phyloP scores from a whole-genome alignment of 345 rosid genomes.

The Dimocarpus longan region DNA sequence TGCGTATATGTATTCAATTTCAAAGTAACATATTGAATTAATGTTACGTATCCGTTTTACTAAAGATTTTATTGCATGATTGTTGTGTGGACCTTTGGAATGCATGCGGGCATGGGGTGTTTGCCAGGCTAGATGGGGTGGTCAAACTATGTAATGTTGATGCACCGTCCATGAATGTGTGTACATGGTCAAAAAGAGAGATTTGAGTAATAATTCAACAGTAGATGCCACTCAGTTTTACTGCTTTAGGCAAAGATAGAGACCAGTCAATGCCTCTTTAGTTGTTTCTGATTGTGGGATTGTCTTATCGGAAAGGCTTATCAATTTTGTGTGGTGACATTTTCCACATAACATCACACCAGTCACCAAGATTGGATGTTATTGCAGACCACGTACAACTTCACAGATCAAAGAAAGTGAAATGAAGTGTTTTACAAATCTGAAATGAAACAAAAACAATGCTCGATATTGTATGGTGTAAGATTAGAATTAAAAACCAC shows the following conservation, averaged over 20 bases:
- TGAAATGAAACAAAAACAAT: too few species aligned
- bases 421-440: too few species aligned
- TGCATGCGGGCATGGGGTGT: conserved; percentile 22
- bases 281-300: neutral
- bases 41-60: neutral
- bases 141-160: neutral
- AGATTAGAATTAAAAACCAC: neutral
- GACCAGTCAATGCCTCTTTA: neutral
- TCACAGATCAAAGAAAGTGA: too few species aligned
- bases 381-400: too few species aligned
- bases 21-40: too few species aligned
- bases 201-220: conserved; percentile 8
- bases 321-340: neutral
- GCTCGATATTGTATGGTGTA: too few species aligned
- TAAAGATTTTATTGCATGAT: neutral
- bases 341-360: neutral
- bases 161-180: neutral
- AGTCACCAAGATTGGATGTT: too few species aligned
- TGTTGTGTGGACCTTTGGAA: conserved; percentile 11
- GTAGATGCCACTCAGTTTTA: neutral
- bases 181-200: conserved; percentile 4
- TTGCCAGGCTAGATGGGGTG: neutral
- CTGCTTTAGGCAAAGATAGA: neutral
- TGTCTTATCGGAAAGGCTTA: neutral
- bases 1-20: too few species aligned